Base-by-base conservation (phyloP, 2,329 filamentous ascomycete species). In the Phialophora expanda region DNA sequence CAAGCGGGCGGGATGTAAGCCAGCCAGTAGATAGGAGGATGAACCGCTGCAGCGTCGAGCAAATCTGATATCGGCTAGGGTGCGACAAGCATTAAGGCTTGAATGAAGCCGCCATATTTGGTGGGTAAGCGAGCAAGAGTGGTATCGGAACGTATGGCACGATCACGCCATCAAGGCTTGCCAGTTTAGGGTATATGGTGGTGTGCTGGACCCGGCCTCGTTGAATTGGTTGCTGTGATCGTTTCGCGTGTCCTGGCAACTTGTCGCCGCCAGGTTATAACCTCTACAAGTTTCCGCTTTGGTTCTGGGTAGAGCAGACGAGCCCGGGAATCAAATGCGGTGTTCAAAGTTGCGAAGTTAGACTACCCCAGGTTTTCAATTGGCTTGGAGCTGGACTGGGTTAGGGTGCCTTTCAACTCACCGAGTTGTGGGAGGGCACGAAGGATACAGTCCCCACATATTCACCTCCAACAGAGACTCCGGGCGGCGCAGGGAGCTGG, bases 141-240 rank as follows among this genome's bases (percentile, higher is more conserved):
- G 41, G 38, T 32, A 20, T 12, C 2, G 38, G 41, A 24, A 59
- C 20, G 7, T 24, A 46, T 12, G 56, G 30, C 28, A 32, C 56
- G 24, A 41, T 50, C 48, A 61, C 58, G 30, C 48, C 46, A 61
- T 61, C 44, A 60, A 50, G 48, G 34, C 57, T 53, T 60, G 57
- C 32, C 57, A 26, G 50, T 30, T 60, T 60, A 8, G 30, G 56
- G 56, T 20, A 34, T 9, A 28, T 26, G 44, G n/a, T n/a, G 28
- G 11, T n/a, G 56, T 9, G 34, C 14, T 9, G 56, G 48, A 7
- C 5, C 48, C 22, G 20, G 48, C 48, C 4, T 26, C 3, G 24
- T 12, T 51, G 48, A 51, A 14, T 26, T 51, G 5, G 6, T 44
- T 6, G 14, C 17, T 0, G 14, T 20, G 38, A n/a, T 44, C 38